A percentile compares a stretch with the other conserved stretches of the same genome.
Conservation (phyloP, 768 basidiomycete species). For the Lactifluus echinatus region DNA sequence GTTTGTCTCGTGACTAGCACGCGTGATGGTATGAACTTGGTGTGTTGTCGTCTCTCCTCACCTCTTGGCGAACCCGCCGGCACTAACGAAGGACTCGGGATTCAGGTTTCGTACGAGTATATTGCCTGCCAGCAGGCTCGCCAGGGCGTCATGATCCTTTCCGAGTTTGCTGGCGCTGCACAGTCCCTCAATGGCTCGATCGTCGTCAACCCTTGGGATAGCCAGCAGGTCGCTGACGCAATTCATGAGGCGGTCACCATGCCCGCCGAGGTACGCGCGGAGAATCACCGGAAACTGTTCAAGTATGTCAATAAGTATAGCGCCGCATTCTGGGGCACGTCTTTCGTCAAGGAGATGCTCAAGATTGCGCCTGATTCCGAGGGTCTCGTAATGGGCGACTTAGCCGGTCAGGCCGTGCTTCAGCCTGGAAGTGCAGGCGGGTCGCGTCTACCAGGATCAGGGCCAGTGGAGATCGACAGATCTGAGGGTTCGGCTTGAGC, state of each 20-base stretch:
- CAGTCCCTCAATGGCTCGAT: conserved; percentile 92
- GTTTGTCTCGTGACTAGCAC: conserved; percentile 94
- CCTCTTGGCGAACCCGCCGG: conserved; percentile 20
- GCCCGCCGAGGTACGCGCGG: conserved; percentile 70
- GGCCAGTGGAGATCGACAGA: conserved; percentile 2
- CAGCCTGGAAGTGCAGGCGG: conserved; percentile 21
- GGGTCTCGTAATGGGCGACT: conserved; percentile 19
- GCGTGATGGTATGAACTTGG: conserved; percentile 97
- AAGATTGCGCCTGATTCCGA: conserved; percentile 33
- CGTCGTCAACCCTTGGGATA: conserved; percentile 99
- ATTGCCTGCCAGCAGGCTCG: conserved; percentile 89
- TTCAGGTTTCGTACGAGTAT: conserved; percentile 95
- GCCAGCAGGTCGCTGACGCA: conserved; percentile 96
- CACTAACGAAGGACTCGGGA: background rate
- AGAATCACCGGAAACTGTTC: conserved; percentile 93
- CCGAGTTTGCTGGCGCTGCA: conserved; percentile 96
- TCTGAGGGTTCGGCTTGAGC: background rate
- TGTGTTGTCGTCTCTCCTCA: conserved; percentile 36
- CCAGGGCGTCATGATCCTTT: conserved; percentile 95
- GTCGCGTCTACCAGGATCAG: conserved; percentile 18
- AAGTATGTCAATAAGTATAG: conserved; percentile 95
- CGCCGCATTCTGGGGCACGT: conserved; percentile 86
- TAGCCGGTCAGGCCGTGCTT: conserved; percentile 27
- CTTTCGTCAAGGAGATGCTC: conserved; percentile 80
- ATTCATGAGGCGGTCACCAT: conserved; percentile 93